phyloP scores from a whole-genome alignment of 2,329 filamentous ascomycete genomes.

The Beauveria rudraprayagi region DNA sequence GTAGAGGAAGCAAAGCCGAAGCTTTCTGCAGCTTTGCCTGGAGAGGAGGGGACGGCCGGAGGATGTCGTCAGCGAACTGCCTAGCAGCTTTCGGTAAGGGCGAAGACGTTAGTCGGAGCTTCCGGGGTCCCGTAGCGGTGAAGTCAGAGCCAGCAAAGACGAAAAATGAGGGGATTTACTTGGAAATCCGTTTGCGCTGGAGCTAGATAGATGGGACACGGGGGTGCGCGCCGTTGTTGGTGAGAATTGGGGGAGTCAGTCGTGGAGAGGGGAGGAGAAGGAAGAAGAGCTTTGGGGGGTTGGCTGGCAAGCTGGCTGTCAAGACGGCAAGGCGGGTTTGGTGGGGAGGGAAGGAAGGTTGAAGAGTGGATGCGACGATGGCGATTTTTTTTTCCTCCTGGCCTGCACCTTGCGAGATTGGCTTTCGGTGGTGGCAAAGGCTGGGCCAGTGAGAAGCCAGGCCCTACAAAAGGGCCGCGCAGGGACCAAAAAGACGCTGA shows the following conservation, averaged over 20 bases:
- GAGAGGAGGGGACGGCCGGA: neutral
- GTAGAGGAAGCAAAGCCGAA: neutral
- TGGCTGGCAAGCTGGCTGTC: neutral
- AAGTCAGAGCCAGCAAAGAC: neutral
- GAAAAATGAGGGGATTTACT: neutral
- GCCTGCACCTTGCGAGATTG: neutral
- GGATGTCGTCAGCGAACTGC: constrained; percentile 6
- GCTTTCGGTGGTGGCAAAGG: neutral
- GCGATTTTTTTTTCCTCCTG: constrained; percentile 4
- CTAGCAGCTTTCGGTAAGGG: constrained; percentile 3
- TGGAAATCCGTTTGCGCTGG: neutral
- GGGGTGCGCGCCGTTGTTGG: constrained; percentile 1
- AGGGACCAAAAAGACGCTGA: neutral
- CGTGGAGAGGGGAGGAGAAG: neutral
- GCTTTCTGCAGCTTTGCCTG: neutral
- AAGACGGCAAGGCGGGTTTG: neutral
- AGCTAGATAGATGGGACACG: neutral
- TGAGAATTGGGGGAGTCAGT: neutral
- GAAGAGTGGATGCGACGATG: constrained; percentile 10
- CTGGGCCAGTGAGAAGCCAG: neutral
- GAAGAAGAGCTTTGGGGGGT: constrained; percentile 4
- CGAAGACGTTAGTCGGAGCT: constrained; percentile 9
- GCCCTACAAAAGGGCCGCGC: neutral
- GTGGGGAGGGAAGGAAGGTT: constrained; percentile 11
- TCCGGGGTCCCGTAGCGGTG: neutral